phyloP scores from a whole-genome alignment of 2,329 filamentous ascomycete species.

The Blastomyces silverae region DNA sequence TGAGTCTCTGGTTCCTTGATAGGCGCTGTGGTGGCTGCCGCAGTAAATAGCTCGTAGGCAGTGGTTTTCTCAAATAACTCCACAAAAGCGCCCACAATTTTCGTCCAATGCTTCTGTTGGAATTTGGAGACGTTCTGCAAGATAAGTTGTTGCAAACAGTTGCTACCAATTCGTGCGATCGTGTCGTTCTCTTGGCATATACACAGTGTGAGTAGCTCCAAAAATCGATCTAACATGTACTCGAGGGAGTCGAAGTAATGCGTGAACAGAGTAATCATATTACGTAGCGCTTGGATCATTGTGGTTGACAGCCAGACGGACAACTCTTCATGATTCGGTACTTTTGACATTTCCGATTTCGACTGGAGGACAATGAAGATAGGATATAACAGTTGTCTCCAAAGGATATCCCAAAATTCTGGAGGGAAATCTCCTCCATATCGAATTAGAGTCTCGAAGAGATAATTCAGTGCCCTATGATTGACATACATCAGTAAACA shows the following conservation, averaged over 20 bases:
- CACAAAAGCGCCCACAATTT: conserved; percentile 92
- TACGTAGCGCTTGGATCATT: conserved; percentile 96
- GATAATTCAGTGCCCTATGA: conserved; percentile 72
- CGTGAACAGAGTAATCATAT: conserved; percentile 98
- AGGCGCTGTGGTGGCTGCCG: conserved; percentile 53
- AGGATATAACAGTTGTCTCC: conserved; percentile 91
- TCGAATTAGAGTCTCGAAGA: conserved; percentile 85
- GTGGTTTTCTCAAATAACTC: conserved; percentile 93
- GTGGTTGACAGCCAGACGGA: conserved; percentile 99
- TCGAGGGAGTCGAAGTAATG: conserved; percentile 96
- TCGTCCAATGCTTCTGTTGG: conserved; percentile 75
- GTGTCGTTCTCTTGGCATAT: conserved; percentile 99
- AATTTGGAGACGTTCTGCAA: conserved; percentile 95
- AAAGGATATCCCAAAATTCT: conserved; percentile 98
- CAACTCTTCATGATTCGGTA: conserved; percentile 89
- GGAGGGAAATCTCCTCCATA: conserved; percentile 87
- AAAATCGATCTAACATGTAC: conserved; percentile 96
- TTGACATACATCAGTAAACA: conserved; percentile 14
- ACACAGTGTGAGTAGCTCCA: conserved; percentile 87
- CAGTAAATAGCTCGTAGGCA: conserved; percentile 89
- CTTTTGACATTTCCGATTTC: conserved; percentile 92
- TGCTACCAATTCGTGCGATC: conserved; percentile 93
- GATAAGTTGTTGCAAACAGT: conserved; percentile 94
- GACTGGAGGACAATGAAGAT: conserved; percentile 98
- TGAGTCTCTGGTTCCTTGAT: conserved; percentile 24